A percentile compares a stretch with the other conserved stretches of the same genome.
phyloP scores from a whole-genome alignment of 78 protist species.

The Cavenderia fasciculata region DNA sequence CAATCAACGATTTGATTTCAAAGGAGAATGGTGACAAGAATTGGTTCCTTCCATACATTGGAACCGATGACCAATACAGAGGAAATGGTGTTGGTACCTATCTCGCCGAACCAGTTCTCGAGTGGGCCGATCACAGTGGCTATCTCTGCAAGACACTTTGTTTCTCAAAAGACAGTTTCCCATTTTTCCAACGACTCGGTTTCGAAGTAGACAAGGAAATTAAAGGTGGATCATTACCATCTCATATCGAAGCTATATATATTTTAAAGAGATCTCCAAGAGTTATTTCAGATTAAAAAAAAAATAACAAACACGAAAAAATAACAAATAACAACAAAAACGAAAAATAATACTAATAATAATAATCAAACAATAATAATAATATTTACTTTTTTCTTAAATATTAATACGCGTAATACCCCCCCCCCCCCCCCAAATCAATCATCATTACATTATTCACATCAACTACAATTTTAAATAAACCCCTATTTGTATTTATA shows the following conservation, averaged over 20 bases:
- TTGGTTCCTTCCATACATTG: conserved; percentile 45
- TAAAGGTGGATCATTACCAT: conserved; percentile 11
- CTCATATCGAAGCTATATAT: conserved; percentile 2
- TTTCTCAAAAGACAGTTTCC: background rate
- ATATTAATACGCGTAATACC: too few relatives aligned
- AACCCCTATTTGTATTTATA: too few relatives aligned
- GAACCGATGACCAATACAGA: conserved; percentile 8
- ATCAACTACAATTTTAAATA: too few relatives aligned
- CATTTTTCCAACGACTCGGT: conserved; percentile 40
- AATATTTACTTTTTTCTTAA: too few relatives aligned
- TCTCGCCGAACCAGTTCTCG: background rate
- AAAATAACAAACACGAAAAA: too few relatives aligned
- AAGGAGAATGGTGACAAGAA: background rate
- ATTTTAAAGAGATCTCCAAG: conserved; percentile 18
- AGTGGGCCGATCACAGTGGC: conserved; percentile 30
- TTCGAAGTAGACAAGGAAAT: conserved; percentile 26
- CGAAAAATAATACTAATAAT: too few relatives aligned
- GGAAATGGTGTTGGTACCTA: conserved; percentile 35
- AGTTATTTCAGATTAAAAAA: too few relatives aligned
- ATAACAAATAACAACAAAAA: too few relatives aligned
- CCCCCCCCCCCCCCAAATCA: too few relatives aligned
- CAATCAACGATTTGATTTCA: background rate
- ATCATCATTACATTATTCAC: too few relatives aligned
- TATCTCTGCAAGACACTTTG: background rate
- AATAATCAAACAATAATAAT: too few relatives aligned